These are phyloP conservation scores for Colletotrichum chlorophyti DNA, from an alignment of 2,329 filamentous ascomycete species.

Conservation along the genomic window DNA sequence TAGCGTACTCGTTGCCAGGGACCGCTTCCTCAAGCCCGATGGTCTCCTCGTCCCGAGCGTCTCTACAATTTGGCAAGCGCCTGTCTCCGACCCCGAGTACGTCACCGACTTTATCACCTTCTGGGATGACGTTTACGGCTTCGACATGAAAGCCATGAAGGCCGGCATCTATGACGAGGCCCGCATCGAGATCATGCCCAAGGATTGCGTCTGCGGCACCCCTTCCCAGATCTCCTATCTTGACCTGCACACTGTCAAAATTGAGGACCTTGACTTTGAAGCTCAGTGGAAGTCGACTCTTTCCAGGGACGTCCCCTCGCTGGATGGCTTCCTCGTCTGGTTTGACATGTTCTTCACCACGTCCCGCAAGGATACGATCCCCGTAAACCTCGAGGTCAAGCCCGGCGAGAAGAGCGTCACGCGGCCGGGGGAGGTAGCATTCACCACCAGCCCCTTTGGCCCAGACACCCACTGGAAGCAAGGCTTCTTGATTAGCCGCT, in stretches of 20 bases:
- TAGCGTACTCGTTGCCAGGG: constrained; percentile 86
- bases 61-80: constrained; percentile 82
- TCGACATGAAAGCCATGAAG: constrained; percentile 93
- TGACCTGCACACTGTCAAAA: constrained; percentile 75
- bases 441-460: constrained; percentile 83
- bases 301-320: constrained; percentile 64
- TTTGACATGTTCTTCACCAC: constrained; percentile 93
- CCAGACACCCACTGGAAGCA: constrained; percentile 92
- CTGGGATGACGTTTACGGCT: constrained; percentile 94
- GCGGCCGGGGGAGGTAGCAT: constrained; percentile 71
- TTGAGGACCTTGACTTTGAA: constrained; percentile 78
- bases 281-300: constrained; percentile 70
- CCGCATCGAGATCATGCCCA: constrained; percentile 76
- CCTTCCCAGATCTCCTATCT: constrained; percentile 75
- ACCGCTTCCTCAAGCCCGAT: constrained; percentile 80
- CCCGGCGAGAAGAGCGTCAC: constrained; percentile 68
- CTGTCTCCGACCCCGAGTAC: constrained; percentile 79
- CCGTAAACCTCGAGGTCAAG: constrained; percentile 54
- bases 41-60: constrained; percentile 89
- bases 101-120: constrained; percentile 80
- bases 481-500: constrained; percentile 75
- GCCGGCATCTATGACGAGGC: constrained; percentile 81
- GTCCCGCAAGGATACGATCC: constrained; percentile 57
- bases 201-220: constrained; percentile 63
- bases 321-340: constrained; percentile 93